These are phyloP conservation scores for Pseudogymnoascus sp. DNA, from an alignment of 2,329 filamentous ascomycete genomes.

Conservation along the genomic window DNA sequence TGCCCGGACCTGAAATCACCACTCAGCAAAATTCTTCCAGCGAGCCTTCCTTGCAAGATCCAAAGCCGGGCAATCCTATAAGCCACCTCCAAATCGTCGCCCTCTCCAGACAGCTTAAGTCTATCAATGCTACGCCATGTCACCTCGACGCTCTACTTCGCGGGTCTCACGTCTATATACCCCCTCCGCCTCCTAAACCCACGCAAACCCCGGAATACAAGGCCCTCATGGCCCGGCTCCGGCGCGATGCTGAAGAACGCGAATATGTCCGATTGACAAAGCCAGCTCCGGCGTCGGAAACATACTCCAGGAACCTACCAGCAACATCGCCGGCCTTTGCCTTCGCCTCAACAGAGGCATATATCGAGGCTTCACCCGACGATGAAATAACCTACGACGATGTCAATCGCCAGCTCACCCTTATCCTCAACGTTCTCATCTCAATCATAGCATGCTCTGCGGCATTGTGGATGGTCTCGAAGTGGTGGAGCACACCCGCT, in stretches of 20 bases:
- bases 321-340: slow-evolving; percentile 41
- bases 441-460: slow-evolving; percentile 73
- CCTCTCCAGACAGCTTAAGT: slow-evolving; percentile 47
- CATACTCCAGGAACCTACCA: slow-evolving; percentile 52
- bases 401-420: slow-evolving; percentile 68
- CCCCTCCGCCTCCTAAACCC: slow-evolving; percentile 72
- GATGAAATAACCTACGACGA: slow-evolving; percentile 64
- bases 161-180: slow-evolving; percentile 63
- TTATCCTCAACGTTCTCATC: slow-evolving; percentile 84
- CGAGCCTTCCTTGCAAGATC: slow-evolving; percentile 40
- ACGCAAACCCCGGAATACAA: slow-evolving; percentile 70
- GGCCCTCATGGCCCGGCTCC: slow-evolving; percentile 76
- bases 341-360: slow-evolving; percentile 43
- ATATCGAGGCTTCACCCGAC: slow-evolving; percentile 36
- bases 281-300: slow-evolving; percentile 45
- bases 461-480: slow-evolving; percentile 68
- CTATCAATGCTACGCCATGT: slow-evolving; percentile 27
- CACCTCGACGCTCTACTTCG: slow-evolving; percentile 63
- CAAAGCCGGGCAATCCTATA: slow-evolving; percentile 54
- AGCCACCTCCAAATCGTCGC: slow-evolving; percentile 61
- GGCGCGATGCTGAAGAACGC: slow-evolving; percentile 71
- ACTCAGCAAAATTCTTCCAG: background rate
- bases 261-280: slow-evolving; percentile 75
- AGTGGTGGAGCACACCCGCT: slow-evolving; percentile 66
- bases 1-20: background rate